Evolutionary conservation across 495 filamentous ascomycete species (phyloP).

Genomic region (Penicillium tannophilum): DNA sequence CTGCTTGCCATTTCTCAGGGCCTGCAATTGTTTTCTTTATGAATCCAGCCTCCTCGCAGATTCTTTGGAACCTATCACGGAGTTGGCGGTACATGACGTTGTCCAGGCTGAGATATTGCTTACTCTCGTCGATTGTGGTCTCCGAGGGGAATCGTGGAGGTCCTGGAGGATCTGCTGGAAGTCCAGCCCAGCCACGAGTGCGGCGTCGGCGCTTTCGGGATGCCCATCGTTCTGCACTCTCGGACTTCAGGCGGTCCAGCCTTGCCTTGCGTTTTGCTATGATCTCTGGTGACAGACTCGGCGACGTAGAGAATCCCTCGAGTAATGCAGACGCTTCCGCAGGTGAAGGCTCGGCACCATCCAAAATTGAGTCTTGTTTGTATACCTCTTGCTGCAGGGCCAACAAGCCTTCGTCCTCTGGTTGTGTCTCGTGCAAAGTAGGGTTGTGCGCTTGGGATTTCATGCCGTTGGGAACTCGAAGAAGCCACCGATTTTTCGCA

Average conservation of each 20-base stretch:
- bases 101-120: constrained; percentile 66
- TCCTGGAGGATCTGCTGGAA: constrained; percentile 72
- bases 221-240: constrained; percentile 65
- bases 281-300: constrained; percentile 53
- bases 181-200: constrained; percentile 68
- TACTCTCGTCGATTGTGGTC: constrained; percentile 78
- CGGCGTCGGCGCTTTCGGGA: constrained; percentile 71
- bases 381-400: constrained; percentile 48
- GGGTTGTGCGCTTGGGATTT: constrained; percentile 38
- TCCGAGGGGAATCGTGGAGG: constrained; percentile 81
- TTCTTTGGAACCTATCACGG: constrained; percentile 65
- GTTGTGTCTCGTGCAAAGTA: constrained; percentile 25
- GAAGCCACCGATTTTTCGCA: constrained; percentile 62
- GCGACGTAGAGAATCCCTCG: constrained; percentile 27
- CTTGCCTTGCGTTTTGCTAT: constrained; percentile 58
- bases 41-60: constrained; percentile 66
- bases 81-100: constrained; percentile 62
- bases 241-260: constrained; percentile 57
- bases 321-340: constrained; percentile 16
- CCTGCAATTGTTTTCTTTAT: constrained; percentile 75
- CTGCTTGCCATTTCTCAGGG: constrained; percentile 70
- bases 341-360: constrained; percentile 26
- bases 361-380: constrained; percentile 32
- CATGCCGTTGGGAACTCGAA: constrained; percentile 62
- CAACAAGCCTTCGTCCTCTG: constrained; percentile 44